Base-by-base conservation (phyloP, 2,329 filamentous ascomycete genomes). In the Gnomoniopsis smithogilvyi region DNA sequence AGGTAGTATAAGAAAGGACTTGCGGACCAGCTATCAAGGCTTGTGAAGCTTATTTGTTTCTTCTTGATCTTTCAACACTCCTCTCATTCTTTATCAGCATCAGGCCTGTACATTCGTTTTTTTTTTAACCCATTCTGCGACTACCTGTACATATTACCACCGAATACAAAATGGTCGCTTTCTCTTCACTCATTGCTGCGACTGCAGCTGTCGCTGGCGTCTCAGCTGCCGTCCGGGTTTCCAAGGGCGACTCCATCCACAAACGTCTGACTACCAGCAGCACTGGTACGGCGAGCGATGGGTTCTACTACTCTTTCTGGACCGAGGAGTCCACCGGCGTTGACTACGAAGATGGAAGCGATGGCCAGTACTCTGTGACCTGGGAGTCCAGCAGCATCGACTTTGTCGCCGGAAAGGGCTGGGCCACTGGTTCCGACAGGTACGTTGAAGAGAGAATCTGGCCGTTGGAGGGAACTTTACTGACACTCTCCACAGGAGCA, bases 241-340 rank as follows among this genome's bases (percentile, higher is more conserved):
- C 15, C 4, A 47, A 56, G 45, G 45, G 54, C 45, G 54, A 56
- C 33, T 56, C 54, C 14, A 45, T 56, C 11, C 54, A 56, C 45
- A 56, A 56, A 45, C 54, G 54, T 6, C 54, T 56, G 15, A 80
- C 80, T 30, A 68, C 74, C 55, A 80, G 75, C 63, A 70, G 72
- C 15, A 80, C 78, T 3, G 82, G 82, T 51, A 80, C 74, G 26
- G 26, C 26, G 8, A 74, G 80, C 73, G 79, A 82, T 65, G 82
- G 82, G 56, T 86, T 78, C 74, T 86, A 80, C 74, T 86, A 82
- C 71, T 83, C 80, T 7, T 85, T 78, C 74, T 87, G 81, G 81
- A 83, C 78, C 58, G 82, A 85, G 61, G 78, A 78, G 34, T 72
- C 69, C 19, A 76, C 73, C 38, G 67, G 72, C 46, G 79, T 81